Base-by-base conservation (phyloP, 2,329 filamentous ascomycete genomes). In the Hypoxylon rubiginosum region DNA sequence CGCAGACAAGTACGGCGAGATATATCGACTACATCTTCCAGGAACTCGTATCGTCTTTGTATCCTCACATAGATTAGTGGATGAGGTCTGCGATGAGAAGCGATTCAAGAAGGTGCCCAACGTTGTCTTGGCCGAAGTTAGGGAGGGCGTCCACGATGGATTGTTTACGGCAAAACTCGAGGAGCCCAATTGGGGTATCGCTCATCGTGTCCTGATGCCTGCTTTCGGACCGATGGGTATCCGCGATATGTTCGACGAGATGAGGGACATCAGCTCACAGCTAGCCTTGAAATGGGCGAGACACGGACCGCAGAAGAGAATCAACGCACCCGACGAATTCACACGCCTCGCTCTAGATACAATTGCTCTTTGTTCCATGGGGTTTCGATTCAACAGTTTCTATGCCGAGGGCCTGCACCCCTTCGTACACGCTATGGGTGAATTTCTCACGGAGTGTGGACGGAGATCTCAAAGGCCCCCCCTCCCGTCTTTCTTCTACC, bases 11-110 rank as follows among this genome's bases (percentile, higher is more conserved):
- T 66, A 63, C 17, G 66, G 66, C 7, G 62, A 62, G 41, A 64
- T 68, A 11, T 68, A 26, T 50, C 48, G 57, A 24, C 15, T 67
- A 2, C 34, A 39, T 8, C 9, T 69, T 1, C 57, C 50, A 6
- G 64, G 64, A 13, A 21, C 30, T 17, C 41, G 82, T 9, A 74
- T 81, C 26, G 79, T 88, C 46, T 79, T 89, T 62, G 77, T 88
- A 41, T 82, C 79, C 48, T 84, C 80, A 19, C 82, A 83, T 6
- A 83, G 83, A 32, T 79, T 91, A 0, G 79, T 91, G 26, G 84
- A 90, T 61, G 90, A 91, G 70, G 71, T 85, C 8, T 91, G 86
- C 71, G 83, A 91, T 67, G 88, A 92, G 74, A 86, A 83, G 66
- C 81, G 88, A n/a, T 91, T 92, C 74, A 75, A 80, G 32, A 92